Conservation (phyloP, 441 rosid species). For the Brassica hybrid region DNA sequence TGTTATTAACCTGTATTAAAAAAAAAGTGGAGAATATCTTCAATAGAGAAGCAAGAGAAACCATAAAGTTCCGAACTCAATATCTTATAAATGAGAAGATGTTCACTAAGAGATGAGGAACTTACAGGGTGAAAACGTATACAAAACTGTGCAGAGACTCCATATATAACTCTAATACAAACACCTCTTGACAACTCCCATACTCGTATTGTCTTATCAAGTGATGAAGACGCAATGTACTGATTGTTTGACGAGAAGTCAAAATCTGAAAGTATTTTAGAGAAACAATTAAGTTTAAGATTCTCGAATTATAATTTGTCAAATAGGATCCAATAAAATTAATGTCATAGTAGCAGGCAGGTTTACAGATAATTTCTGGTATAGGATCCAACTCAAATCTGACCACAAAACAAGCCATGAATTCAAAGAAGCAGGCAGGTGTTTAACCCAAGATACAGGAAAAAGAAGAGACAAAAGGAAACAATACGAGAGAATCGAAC, state of each 20-base stretch:
- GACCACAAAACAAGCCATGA: not conserved
- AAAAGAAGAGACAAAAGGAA: constrained; percentile 36
- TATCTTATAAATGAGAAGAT: constrained; percentile 19
- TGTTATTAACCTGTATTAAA: constrained; percentile 83
- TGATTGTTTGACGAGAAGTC: constrained; percentile 98
- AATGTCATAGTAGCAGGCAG: too few species aligned
- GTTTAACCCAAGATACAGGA: constrained; percentile 40
- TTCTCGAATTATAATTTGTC: not conserved
- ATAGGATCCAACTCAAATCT: not conserved
- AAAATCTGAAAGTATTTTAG: constrained; percentile 65
- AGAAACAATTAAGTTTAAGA: constrained; percentile 37
- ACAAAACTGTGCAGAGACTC: constrained; percentile 82
- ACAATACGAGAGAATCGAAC: constrained; percentile 85
- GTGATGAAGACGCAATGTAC: constrained; percentile 88
- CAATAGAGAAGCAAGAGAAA: constrained; percentile 12
- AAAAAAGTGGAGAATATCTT: constrained; percentile 39
- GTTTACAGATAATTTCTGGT: too few species aligned
- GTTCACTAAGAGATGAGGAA: constrained; percentile 21
- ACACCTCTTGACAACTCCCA: constrained; percentile 93
- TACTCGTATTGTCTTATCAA: constrained; percentile 96
- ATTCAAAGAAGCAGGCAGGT: constrained; percentile 10
- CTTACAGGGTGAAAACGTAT: constrained; percentile 97
- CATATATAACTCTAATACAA: constrained; percentile 96
- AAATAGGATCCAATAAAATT: not conserved
- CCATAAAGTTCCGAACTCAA: constrained; percentile 1